Evolutionary conservation across 805 yeast genomes (phyloP).

Genomic region (Sugiyamaella qingdaonensis): DNA sequence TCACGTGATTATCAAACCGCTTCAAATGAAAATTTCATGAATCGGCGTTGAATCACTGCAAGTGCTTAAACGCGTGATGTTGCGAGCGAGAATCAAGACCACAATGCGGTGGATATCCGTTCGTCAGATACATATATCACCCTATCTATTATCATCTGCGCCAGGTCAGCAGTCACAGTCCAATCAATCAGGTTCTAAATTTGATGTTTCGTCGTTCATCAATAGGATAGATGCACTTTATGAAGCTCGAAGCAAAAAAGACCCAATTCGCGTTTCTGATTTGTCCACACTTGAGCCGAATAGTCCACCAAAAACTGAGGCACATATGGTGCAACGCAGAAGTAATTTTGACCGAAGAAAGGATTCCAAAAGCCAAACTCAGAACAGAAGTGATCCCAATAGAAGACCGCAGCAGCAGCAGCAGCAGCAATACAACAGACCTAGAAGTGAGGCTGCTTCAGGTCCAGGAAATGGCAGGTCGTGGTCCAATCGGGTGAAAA

Average conservation of each 20-base stretch:
- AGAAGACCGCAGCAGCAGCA: not conserved
- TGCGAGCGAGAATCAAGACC: not conserved
- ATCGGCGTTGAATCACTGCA: not conserved
- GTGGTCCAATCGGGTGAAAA: not conserved
- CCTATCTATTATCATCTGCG: not conserved
- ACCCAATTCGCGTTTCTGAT: constrained; percentile 7
- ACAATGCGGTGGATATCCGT: not conserved
- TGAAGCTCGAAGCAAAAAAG: constrained; percentile 10
- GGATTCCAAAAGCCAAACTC: not conserved
- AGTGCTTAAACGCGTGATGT: not conserved
- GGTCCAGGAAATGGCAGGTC: not conserved
- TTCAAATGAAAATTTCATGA: not conserved
- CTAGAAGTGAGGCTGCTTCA: not conserved
- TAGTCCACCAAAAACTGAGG: not conserved
- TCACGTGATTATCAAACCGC: not conserved
- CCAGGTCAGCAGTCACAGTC: constrained; percentile 1
- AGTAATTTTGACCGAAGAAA: no score
- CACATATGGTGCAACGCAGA: no score
- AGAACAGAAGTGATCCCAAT: not conserved
- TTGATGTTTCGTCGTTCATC: constrained; percentile 19
- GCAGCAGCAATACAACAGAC: not conserved
- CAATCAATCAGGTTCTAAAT: constrained; percentile 7
- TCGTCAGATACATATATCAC: not conserved
- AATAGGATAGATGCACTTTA: constrained; percentile 18
- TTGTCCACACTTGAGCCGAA: not conserved